A percentile compares a stretch with the other conserved stretches of the same genome.
phyloP scores from a whole-genome alignment of 1,284 basidiomycete genomes.

The Phylloboletellus chloephorus region DNA sequence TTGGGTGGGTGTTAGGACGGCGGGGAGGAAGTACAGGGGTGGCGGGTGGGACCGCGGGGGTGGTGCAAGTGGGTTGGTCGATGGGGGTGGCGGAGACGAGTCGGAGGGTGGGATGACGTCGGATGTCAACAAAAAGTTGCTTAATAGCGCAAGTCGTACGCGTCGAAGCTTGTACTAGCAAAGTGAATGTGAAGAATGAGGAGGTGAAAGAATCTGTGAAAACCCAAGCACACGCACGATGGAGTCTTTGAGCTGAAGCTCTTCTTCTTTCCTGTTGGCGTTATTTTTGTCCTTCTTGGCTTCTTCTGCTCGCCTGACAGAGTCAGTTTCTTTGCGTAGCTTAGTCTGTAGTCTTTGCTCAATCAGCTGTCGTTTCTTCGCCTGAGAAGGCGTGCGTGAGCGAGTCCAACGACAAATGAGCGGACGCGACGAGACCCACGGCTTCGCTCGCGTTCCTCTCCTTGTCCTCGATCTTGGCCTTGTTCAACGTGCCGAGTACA shows the following conservation, averaged over 20 bases:
- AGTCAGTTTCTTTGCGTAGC: slow-evolving; percentile 74
- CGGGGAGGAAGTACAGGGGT: slow-evolving; percentile 71
- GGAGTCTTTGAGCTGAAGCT: slow-evolving; percentile 70
- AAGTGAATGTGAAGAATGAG: slow-evolving; percentile 6
- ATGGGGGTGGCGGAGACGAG: slow-evolving; percentile 25
- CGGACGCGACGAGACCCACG: slow-evolving; percentile 36
- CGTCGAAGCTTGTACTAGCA: slow-evolving; percentile 64
- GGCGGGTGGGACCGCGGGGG: slow-evolving; percentile 63
- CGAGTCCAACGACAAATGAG: slow-evolving; percentile 3
- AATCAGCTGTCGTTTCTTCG: slow-evolving; percentile 72
- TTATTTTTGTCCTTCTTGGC: slow-evolving; percentile 71
- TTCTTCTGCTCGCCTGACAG: slow-evolving; percentile 75
- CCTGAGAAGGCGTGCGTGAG: slow-evolving; percentile 39
- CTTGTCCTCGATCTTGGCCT: slow-evolving; percentile 77
- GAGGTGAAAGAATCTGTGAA: neutral
- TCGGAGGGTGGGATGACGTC: slow-evolving; percentile 50
- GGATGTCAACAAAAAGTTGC: slow-evolving; percentile 71
- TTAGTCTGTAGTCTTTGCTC: slow-evolving; percentile 77
- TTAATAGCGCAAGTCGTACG: slow-evolving; percentile 60
- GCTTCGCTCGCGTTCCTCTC: slow-evolving; percentile 74
- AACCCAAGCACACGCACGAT: slow-evolving; percentile 46
- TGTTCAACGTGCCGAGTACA: slow-evolving; percentile 72
- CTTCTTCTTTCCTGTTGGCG: slow-evolving; percentile 74
- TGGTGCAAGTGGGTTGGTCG: slow-evolving; percentile 43
- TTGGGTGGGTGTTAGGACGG: slow-evolving; percentile 61